Conservation (phyloP, 2,329 filamentous ascomycete genomes). For the Fusarium decemcellulare region DNA sequence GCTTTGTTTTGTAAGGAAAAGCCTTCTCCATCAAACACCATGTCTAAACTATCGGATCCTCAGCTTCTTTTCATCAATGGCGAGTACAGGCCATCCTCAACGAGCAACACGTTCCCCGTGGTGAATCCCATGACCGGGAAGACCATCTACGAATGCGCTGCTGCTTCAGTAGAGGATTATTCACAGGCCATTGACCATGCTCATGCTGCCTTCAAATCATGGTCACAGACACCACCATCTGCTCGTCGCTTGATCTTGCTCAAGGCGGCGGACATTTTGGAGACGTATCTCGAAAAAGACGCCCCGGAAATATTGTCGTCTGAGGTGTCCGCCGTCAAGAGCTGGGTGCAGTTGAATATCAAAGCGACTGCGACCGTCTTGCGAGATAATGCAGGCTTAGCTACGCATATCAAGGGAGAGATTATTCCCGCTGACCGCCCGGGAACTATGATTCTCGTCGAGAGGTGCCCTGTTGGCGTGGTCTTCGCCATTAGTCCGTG, state of each 20-base stretch:
- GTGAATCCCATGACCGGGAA: constrained; percentile 55
- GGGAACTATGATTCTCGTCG: constrained; percentile 70
- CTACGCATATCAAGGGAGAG: constrained; percentile 53
- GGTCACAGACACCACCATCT: constrained; percentile 70
- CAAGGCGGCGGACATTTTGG: constrained; percentile 72
- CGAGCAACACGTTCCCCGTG: constrained; percentile 44
- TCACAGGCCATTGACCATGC: constrained; percentile 57
- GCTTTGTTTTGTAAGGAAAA: too few species aligned
- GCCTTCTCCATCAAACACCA: background rate
- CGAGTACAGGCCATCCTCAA: constrained; percentile 36
- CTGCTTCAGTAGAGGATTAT: constrained; percentile 68
- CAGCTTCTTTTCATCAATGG: constrained; percentile 45
- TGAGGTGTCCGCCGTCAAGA: constrained; percentile 51
- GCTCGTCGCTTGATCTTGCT: constrained; percentile 73
- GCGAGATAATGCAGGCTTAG: constrained; percentile 57
- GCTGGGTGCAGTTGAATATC: constrained; percentile 55
- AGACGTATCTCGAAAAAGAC: constrained; percentile 41
- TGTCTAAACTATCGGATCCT: background rate
- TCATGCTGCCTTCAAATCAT: constrained; percentile 71
- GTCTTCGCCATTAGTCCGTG: constrained; percentile 79
- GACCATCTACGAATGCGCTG: constrained; percentile 67
- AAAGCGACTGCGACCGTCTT: constrained; percentile 53
- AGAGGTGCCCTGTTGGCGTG: constrained; percentile 78
- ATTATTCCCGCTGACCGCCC: constrained; percentile 56
- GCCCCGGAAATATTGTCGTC: constrained; percentile 6